phyloP scores from a whole-genome alignment of 176 grass and related monocot species.

The Triticum monococcum region DNA sequence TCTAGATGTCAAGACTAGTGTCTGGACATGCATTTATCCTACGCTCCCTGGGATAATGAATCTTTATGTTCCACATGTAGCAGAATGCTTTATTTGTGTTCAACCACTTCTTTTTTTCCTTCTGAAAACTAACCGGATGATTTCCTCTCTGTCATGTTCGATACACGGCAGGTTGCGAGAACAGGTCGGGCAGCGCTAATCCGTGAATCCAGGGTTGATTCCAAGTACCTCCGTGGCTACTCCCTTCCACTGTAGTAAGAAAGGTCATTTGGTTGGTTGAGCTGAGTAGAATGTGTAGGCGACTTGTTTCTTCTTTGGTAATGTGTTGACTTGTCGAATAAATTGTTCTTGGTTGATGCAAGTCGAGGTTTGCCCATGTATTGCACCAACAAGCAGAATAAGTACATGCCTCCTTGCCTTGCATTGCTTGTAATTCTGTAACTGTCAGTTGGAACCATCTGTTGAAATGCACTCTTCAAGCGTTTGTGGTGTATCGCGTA shows the following conservation, averaged over 20 bases:
- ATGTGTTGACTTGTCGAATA: background rate
- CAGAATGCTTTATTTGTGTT: background rate
- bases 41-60: background rate
- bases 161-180: slow-evolving; percentile 64
- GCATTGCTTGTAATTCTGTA: background rate
- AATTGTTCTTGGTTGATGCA: background rate
- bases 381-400: slow-evolving; percentile 17
- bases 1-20: too few species aligned
- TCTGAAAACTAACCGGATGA: background rate
- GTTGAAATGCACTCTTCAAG: background rate
- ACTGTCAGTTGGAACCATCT: background rate
- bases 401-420: background rate
- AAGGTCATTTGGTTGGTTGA: background rate
- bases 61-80: background rate
- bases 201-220: slow-evolving; percentile 81
- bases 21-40: background rate
- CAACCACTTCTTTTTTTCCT: background rate
- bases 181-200: slow-evolving; percentile 74
- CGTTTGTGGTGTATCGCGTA: background rate
- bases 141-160: background rate
- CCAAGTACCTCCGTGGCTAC: slow-evolving; percentile 70
- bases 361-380: slow-evolving; percentile 6
- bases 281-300: slow-evolving; percentile 18
- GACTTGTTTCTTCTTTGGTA: background rate
- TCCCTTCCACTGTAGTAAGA: slow-evolving; percentile 47